Base-by-base conservation (phyloP, 352 stramenopile genomes). In the Achlya hypogyna region DNA sequence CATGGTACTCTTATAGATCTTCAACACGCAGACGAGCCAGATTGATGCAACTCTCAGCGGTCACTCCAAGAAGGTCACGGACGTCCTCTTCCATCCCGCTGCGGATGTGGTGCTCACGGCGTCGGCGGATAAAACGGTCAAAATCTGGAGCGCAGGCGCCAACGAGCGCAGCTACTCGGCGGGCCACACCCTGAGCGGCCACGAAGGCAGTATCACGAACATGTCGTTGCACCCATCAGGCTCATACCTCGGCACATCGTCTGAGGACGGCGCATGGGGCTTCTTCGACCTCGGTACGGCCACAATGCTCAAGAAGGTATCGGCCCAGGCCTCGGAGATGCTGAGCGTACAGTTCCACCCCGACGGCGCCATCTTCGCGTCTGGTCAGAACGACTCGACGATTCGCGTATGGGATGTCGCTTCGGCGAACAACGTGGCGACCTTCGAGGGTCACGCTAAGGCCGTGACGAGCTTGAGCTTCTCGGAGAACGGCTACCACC, bases 401-500 rank as follows among this genome's bases (percentile, higher is more conserved):
- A 76, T 98, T 54, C 75, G 93, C 59, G 87, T 98, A 71, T 98
- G 91, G 88, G 95, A 98, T 69, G 76, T 98, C 51, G 97, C 87
- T 54, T 78, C 80, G 40, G 75, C 90, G 53, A 75, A 71, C 6
- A 83, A 96, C 32, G 93, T 95, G 1, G 82, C 82, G 34, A 94
- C 77, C 8, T 96, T 97, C 65, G 87, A 94, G 62, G 89, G 83
- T 23, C 84, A 97, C 69, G 69, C 71, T 35, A 79, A 81, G 4
- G 71, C 75, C 22, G 78, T 98, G 22, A 79, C 77, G 31, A 72
- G 75, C 38, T 74, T 99, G 31, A 73, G 75, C 51, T 97, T 98
- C 72, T 98, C 89, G 5, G 93, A 98, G 73, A 98, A 98, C 71
- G 96, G 96, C 28, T 98, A 98, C 73, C 81, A 98, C 52, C 73